These are phyloP conservation scores for Colletotrichum brevisporum DNA, from an alignment of 2,329 filamentous ascomycete genomes.

Conservation along the genomic window DNA sequence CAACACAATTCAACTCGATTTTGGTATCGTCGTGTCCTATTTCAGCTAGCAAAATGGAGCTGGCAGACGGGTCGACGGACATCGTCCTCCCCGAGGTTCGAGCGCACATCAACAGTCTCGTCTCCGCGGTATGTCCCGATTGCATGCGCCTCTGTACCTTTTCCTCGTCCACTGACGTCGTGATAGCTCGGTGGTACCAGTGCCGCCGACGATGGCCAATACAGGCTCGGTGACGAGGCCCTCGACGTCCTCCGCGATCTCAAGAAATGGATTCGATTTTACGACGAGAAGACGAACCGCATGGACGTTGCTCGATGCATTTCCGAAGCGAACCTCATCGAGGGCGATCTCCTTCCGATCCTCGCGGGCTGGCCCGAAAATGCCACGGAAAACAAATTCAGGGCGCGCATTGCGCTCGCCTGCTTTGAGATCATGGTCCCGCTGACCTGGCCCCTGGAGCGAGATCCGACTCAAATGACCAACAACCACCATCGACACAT, in stretches of 20 bases:
- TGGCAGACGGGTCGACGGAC: conserved; percentile 65
- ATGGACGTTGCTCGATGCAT: conserved; percentile 96
- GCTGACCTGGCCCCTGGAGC: conserved; percentile 93
- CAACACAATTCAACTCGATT: conserved; percentile 4
- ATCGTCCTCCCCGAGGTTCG: conserved; percentile 92
- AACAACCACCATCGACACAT: conserved; percentile 93
- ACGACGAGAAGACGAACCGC: conserved; percentile 93
- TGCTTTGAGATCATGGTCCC: conserved; percentile 93
- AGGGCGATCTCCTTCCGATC: conserved; percentile 91
- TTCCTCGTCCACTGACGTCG: conserved; percentile 39
- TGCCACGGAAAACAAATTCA: conserved; percentile 79
- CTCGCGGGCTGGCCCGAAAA: conserved; percentile 85
- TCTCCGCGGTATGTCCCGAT: conserved; percentile 82
- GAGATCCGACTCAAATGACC: conserved; percentile 84
- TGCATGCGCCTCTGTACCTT: not conserved
- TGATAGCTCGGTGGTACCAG: conserved; percentile 87
- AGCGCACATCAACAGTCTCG: conserved; percentile 92
- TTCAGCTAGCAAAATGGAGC: conserved; percentile 63
- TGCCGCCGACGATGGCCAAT: conserved; percentile 83
- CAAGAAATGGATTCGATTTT: conserved; percentile 94
- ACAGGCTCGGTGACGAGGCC: conserved; percentile 93
- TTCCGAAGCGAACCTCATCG: conserved; percentile 91
- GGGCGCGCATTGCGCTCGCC: conserved; percentile 83
- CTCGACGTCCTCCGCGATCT: conserved; percentile 92
- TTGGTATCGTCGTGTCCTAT: conserved; percentile 1